phyloP scores from a whole-genome alignment of 192 early-diverging fungal genomes.

The Rhizoclosmatium globosum region DNA sequence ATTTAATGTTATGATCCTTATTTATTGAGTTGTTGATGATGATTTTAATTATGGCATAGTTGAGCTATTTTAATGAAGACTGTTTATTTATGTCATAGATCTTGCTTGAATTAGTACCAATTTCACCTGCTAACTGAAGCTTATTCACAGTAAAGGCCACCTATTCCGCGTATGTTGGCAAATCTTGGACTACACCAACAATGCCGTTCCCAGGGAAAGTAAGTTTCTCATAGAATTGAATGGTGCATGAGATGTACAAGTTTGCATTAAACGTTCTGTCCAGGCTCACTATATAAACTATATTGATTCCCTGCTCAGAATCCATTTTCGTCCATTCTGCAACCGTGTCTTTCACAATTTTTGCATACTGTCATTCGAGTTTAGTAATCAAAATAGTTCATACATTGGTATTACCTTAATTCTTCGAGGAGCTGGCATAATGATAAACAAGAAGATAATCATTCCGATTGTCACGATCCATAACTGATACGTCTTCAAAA shows the following conservation, averaged over 20 bases:
- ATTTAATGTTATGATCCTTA: neutral
- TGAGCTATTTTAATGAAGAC: too few species aligned
- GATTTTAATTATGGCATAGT: too few species aligned
- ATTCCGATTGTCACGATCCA: neutral
- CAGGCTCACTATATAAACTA: neutral
- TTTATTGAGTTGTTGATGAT: too few species aligned
- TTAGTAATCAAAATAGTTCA: neutral
- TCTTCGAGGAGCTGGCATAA: neutral
- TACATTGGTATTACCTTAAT: neutral
- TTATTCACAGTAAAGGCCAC: too few species aligned
- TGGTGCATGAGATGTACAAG: constrained; percentile 13
- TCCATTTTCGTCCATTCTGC: constrained; percentile 24
- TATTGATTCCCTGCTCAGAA: constrained; percentile 15
- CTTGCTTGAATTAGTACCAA: too few species aligned
- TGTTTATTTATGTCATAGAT: too few species aligned
- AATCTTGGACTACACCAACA: neutral
- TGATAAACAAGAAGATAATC: neutral
- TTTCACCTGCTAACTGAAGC: too few species aligned
- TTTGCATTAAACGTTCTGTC: constrained; percentile 19
- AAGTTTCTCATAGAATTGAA: constrained; percentile 24
- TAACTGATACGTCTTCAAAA: neutral
- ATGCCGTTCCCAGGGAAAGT: neutral
- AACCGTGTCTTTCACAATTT: neutral
- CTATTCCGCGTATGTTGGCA: constrained; percentile 8
- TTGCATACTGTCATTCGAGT: constrained; percentile 4